A percentile compares a stretch with the other conserved stretches of the same genome.
Evolutionary conservation across 2,329 filamentous ascomycete genomes (phyloP).

Genomic region (Fusarium staphyleae): DNA sequence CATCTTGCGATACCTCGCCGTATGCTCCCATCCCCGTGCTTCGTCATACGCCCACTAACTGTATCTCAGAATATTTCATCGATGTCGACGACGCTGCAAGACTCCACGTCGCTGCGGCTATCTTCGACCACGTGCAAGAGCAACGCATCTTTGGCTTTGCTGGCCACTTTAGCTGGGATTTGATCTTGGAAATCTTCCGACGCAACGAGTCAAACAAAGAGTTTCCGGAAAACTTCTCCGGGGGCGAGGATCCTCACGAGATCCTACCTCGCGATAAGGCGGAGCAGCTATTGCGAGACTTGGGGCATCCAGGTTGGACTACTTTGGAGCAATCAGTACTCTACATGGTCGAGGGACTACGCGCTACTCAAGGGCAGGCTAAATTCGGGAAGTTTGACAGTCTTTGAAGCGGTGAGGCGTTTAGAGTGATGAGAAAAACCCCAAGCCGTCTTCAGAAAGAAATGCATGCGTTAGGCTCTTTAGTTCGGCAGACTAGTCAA

Average conservation of each 20-base stretch:
- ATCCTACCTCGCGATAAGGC: conserved; percentile 23
- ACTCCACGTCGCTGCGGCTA: conserved; percentile 60
- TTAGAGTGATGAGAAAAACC: no score
- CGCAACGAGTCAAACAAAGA: conserved; percentile 29
- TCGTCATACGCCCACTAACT: not conserved
- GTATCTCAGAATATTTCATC: conserved; percentile 51
- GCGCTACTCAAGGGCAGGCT: not conserved
- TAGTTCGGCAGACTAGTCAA: no score
- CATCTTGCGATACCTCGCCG: not conserved
- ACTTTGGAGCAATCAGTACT: conserved; percentile 13
- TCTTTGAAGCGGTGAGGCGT: no score
- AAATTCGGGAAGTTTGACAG: no score
- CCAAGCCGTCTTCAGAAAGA: no score
- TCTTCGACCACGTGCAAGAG: conserved; percentile 52
- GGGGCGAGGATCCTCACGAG: conserved; percentile 17
- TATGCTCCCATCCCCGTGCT: not conserved
- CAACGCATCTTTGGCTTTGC: conserved; percentile 64
- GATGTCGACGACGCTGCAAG: conserved; percentile 58
- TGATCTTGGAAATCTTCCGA: conserved; percentile 44
- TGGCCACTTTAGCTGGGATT: conserved; percentile 54
- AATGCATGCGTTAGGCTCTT: no score
- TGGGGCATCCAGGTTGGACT: conserved; percentile 25
- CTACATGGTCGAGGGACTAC: not conserved
- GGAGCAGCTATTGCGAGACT: conserved; percentile 10
- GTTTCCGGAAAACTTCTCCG: conserved; percentile 37